Percentiles rank a stretch among this genome's conserved stretches.
Conservation (phyloP, 2,329 filamentous ascomycete species). For the Trichoderma lentiforme region DNA sequence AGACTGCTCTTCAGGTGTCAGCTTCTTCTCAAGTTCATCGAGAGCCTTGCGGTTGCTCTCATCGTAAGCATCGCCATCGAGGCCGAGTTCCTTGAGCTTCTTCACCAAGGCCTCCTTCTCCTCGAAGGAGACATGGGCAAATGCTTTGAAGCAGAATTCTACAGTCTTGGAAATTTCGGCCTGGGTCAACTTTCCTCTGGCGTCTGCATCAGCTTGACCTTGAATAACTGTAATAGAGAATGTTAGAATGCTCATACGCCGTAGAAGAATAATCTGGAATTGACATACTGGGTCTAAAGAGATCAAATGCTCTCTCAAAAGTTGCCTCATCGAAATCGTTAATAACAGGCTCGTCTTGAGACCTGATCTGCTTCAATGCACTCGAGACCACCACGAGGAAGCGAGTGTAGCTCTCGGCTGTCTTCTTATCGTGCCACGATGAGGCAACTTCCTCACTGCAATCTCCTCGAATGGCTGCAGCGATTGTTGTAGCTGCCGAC, state of each 20-base stretch:
- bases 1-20: conserved; percentile 24
- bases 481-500: conserved; percentile 44
- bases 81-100: conserved; percentile 18
- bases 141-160: conserved; percentile 34
- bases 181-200: conserved; percentile 28
- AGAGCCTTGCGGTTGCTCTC: conserved; percentile 1
- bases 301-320: conserved; percentile 42
- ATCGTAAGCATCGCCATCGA: not conserved
- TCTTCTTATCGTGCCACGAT: conserved; percentile 44
- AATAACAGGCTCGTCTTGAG: conserved; percentile 38
- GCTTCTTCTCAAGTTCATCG: conserved; percentile 18
- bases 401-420: conserved; percentile 44
- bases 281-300: conserved; percentile 30
- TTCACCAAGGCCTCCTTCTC: conserved; percentile 20
- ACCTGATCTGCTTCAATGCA: conserved; percentile 38
- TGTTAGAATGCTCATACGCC: not conserved
- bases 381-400: conserved; percentile 37
- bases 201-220: conserved; percentile 32
- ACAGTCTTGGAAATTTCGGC: conserved; percentile 32
- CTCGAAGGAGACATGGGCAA: conserved; percentile 21
- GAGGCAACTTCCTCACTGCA: conserved; percentile 35
- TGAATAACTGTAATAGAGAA: conserved; percentile 36
- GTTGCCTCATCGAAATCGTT: conserved; percentile 40
- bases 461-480: conserved; percentile 38
- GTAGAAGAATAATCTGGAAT: not conserved